Base-by-base conservation (phyloP, 805 yeast species). In the Pichia pseudocactophila region DNA sequence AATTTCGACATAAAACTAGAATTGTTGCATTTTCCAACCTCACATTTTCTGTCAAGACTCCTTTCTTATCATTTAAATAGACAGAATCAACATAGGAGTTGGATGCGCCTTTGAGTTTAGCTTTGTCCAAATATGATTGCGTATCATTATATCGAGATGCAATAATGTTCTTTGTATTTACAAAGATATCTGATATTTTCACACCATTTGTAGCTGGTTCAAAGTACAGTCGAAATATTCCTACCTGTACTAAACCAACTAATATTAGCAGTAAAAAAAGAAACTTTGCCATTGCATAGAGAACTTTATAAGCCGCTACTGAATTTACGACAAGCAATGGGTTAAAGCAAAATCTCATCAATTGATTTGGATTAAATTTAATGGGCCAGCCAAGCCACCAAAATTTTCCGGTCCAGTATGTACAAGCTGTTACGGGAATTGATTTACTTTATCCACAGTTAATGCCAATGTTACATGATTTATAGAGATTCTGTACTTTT, bases 1-100 rank as follows among this genome's bases (percentile, higher is more conserved):
- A 69, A 58, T 88, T 88, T 42, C 97, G 68, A 32, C 84, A 95
- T 22, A 89, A 72, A 95, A 89, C 88, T 42, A 89, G 71, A 22
- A 89, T 59, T 0, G 95, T 82, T 3, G 97, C 97, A 58, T 87
- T 88, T 54, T 85, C 95, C 81, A 34, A 64, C 44, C 67, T 16
- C 47, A 40, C 40, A 65, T 32, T 18, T 7, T n/a, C 30, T 11
- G 37, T 41, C 30, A 43, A 11, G 3, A 30, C 3, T 19, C 31
- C 36, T 8, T 38, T 30, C 10, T 25, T 38, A 33, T 27, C 42
- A 37, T n/a, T 48, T 40, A 2, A 66, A 57, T 19, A 63, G 50
- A 2, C 51, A 42, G 19, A 56, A 52, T 31, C 57, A 2, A 63
- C 48, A 43, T 68, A 69, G 11, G 72, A 66, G 42, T 68, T 69